Base-by-base conservation (phyloP, 2,329 filamentous ascomycete species). In the Knufia fluminis region DNA sequence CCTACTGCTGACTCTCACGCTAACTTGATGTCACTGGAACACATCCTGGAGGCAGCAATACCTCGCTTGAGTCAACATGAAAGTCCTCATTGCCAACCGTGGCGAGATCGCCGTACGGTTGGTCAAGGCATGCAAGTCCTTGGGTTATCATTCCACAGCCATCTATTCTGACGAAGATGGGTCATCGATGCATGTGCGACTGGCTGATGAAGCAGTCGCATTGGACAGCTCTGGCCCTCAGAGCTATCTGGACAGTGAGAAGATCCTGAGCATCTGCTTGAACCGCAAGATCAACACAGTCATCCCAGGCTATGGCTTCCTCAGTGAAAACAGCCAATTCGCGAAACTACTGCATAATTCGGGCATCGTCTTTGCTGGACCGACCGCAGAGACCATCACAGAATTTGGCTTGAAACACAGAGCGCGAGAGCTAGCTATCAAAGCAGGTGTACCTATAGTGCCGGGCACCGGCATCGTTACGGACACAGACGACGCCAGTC, bases 241-340 rank as follows among this genome's bases (percentile, higher is more conserved):
- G 33, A 49, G 59, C 3, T 66, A 64, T 44, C 56, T 65, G n/a
- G 57, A 67, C 42, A 57, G 62, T 17, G 52, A 61, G 1, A 50
- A 59, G 2, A 55, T 67, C 3, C 52, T 66, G 6, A 50, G 56
- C 8, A 56, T 58, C 12, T 64, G 63, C 2, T 26, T 52, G 19
- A 51, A 53, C 17, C 51, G 43, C 1, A 48, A 53, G 2, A 61
- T 58, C 1, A 56, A 66, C 19, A 62, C 64, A 2, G 53, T 67
- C 3, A 59, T 61, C 44, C 65, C 65, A 1, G 65, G 65, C 7
- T 67, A 67, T 54, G 64, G 65, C 26, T 66, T 60, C 48, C 55
- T 67, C 10, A 60, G 58, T 24, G 66, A 68, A 46, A 65, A 67
- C 46, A 57, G 61, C 10, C 52, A 57, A 0, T 67, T 67, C 28